Conservation (phyloP, 306 rosid genomes). For the Fragaria ananassa region DNA sequence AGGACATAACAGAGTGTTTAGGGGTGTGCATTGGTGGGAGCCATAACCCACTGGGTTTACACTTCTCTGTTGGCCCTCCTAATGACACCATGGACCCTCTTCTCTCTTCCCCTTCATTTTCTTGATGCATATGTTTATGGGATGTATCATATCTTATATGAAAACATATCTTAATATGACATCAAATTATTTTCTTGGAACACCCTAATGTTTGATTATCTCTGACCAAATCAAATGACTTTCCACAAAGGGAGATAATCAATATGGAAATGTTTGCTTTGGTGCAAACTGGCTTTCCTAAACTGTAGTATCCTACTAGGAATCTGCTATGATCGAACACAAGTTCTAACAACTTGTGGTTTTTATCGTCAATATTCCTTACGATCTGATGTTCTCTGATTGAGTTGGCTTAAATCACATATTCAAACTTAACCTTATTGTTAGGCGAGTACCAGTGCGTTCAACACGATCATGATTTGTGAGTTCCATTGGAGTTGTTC, state of each 20-base stretch:
- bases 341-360: background rate
- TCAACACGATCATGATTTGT: background rate
- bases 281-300: background rate
- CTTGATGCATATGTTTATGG: background rate
- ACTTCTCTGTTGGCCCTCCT: constrained; percentile 40
- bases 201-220: background rate
- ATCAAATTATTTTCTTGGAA: background rate
- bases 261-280: background rate
- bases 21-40: constrained; percentile 61
- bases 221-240: constrained; percentile 3
- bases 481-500: background rate
- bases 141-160: background rate
- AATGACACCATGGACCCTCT: constrained; percentile 50
- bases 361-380: background rate
- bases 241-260: background rate
- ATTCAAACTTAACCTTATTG: background rate
- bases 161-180: background rate
- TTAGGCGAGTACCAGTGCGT: background rate
- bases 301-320: no score
- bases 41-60: constrained; percentile 45
- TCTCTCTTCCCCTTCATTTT: background rate
- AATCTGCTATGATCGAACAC: background rate
- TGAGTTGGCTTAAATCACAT: background rate
- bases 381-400: background rate
- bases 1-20: constrained; percentile 63